Base-by-base conservation (phyloP, 495 filamentous ascomycete species). In the Podospora pseudoanserina region DNA sequence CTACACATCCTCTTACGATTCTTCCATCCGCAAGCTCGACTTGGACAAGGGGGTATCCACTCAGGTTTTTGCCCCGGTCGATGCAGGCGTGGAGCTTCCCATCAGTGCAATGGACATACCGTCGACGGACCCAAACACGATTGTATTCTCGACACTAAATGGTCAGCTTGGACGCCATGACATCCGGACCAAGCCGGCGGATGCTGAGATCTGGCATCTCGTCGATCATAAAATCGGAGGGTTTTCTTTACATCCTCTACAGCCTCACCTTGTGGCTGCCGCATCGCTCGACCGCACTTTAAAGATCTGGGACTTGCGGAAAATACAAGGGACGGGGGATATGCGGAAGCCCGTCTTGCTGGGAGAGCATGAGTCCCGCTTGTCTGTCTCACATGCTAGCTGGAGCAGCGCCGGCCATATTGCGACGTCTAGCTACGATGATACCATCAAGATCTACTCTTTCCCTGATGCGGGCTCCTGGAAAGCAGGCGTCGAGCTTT, bases 151-250 rank as follows among this genome's bases (percentile, higher is more conserved):
- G 0, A 96, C 93, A 0, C 80, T 99, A 0, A 85, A 91, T 57
- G 95, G 95, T 44, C 80, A 78, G 7, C 86, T 98, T 65, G 93
- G 93, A 1, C 86, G 90, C 6, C 85, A 91, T 72, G 94, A 98
- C 68, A 85, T 89, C 64, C 88, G 93, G 18, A 81, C 86, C 5
- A 83, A 87, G 23, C 61, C 76, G 0, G 72, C 72, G 1, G 79
- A 85, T n/a, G 80, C 85, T 11, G 86, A 93, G 3, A 80, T 88
- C 6, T 94, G 90, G 84, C 81, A 86, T n/a, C 80, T 99, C 11
- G 90, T 89, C 0, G 92, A 96, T 63, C 94, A 95, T 78, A 99
- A 99, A 74, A 97, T 99, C 63, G 96, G 96, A 27, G 95, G 95
- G 1, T 97, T 97, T 80, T 89, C 87, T 0, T 74, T 97, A 3